A percentile compares a stretch with the other conserved stretches of the same genome.
These are phyloP conservation scores for Cucurbita pepo DNA, from an alignment of 306 rosid species.

Conservation along the genomic window DNA sequence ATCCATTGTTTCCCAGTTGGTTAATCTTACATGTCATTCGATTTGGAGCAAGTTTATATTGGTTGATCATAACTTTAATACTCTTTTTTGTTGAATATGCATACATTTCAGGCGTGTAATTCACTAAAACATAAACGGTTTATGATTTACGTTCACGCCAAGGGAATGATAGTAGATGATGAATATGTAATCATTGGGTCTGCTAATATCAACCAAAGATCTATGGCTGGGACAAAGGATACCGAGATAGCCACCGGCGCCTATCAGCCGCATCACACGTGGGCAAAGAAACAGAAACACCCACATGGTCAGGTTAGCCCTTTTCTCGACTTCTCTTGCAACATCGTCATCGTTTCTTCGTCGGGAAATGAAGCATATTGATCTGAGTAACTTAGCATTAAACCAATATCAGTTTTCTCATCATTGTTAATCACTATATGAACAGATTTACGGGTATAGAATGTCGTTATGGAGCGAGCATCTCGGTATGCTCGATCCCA, in stretches of 20 bases:
- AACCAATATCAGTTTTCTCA: neutral
- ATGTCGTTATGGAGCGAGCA: conserved; percentile 89
- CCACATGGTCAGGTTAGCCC: conserved; percentile 72
- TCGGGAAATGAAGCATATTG: neutral
- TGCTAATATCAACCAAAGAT: conserved; percentile 95
- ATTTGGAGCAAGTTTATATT: neutral
- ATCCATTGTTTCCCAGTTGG: neutral
- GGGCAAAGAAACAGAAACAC: conserved; percentile 43
- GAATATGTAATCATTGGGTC: conserved; percentile 83
- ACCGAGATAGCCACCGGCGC: conserved; percentile 97
- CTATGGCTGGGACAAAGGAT: conserved; percentile 91
- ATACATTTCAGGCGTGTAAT: conserved; percentile 23
- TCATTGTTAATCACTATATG: neutral
- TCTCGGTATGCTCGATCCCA: conserved; percentile 34
- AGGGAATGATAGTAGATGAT: conserved; percentile 86
- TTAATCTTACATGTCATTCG: neutral
- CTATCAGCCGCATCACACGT: conserved; percentile 79
- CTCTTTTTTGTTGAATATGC: neutral
- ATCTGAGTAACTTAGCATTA: neutral
- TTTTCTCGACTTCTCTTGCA: neutral
- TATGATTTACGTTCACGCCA: conserved; percentile 95
- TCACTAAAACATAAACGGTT: conserved; percentile 36
- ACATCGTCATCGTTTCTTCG: neutral
- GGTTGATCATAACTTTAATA: neutral
- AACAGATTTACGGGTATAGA: conserved; percentile 91